phyloP scores from a whole-genome alignment of 169 alveolate genomes.

The Theileria sp. region DNA sequence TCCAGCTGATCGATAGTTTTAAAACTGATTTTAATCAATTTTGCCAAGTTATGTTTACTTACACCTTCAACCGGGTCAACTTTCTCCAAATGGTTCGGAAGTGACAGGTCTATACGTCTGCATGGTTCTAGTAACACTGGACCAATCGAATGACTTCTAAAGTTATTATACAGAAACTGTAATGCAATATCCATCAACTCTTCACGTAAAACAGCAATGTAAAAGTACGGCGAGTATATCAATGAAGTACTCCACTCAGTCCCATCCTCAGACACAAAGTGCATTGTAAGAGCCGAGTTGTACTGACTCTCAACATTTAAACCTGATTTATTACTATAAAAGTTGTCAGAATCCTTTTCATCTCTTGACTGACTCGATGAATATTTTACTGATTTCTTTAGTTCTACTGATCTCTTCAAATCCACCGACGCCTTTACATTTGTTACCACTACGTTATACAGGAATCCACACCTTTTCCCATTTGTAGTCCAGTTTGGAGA shows the following conservation, averaged over 20 bases:
- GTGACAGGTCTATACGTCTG: slow-evolving; percentile 46
- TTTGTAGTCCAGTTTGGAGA: slow-evolving; percentile 61
- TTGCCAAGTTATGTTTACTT: slow-evolving; percentile 48
- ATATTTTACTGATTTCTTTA: background rate
- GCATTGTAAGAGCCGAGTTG: slow-evolving; percentile 50
- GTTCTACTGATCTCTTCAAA: slow-evolving; percentile 12
- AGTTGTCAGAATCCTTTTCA: slow-evolving; percentile 10
- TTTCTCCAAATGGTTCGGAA: slow-evolving; percentile 62
- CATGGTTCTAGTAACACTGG: slow-evolving; percentile 58
- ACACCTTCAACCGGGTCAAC: slow-evolving; percentile 44
- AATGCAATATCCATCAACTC: slow-evolving; percentile 29
- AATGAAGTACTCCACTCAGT: slow-evolving; percentile 64
- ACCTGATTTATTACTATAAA: slow-evolving; percentile 5
- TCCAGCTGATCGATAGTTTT: slow-evolving; percentile 61
- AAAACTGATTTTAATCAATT: slow-evolving; percentile 56
- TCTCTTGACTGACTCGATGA: background rate
- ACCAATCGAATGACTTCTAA: slow-evolving; percentile 26
- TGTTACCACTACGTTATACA: slow-evolving; percentile 82
- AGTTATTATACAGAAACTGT: slow-evolving; percentile 49
- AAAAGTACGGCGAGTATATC: slow-evolving; percentile 64
- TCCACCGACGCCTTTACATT: slow-evolving; percentile 61
- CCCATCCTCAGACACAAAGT: slow-evolving; percentile 67
- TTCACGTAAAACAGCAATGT: slow-evolving; percentile 22
- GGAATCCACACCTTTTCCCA: slow-evolving; percentile 78
- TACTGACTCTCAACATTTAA: slow-evolving; percentile 6